phyloP scores from a whole-genome alignment of 306 rosid species.

The Fragaria iinumae region DNA sequence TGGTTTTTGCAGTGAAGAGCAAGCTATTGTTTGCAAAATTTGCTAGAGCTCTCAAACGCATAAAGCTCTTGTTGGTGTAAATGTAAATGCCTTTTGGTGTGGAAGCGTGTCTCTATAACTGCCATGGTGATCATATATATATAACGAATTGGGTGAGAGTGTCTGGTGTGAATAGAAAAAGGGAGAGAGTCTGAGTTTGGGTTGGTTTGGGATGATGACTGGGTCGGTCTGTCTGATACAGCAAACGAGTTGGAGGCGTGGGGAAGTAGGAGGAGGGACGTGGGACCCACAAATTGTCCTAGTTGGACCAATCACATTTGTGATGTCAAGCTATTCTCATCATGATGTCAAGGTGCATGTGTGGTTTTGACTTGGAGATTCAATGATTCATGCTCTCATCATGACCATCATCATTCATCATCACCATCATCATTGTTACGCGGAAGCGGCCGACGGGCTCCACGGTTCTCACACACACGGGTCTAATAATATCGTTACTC shows the following conservation, averaged over 20 bases:
- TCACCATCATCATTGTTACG: not conserved
- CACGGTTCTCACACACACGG: accelerated
- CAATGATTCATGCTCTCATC: constrained; percentile 6
- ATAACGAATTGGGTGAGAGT: not conserved
- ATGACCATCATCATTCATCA: not conserved
- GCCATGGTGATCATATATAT: not conserved
- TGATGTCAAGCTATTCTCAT: constrained; percentile 40
- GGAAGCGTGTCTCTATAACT: not conserved
- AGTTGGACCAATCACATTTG: constrained; percentile 23
- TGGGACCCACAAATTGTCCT: constrained; percentile 32
- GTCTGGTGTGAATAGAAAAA: not conserved
- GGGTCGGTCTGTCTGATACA: not conserved
- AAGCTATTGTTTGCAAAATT: not conserved
- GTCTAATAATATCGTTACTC: no score
- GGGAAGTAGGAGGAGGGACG: not conserved
- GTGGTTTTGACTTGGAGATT: not conserved
- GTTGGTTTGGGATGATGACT: constrained; percentile 7
- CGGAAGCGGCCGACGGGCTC: no score
- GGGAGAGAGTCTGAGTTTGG: not conserved
- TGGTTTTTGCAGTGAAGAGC: not conserved
- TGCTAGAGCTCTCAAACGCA: constrained; percentile 20
- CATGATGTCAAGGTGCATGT: constrained; percentile 22
- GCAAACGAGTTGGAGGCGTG: constrained; percentile 20
- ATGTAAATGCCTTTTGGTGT: not conserved
- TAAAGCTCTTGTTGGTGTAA: not conserved